Conservation (phyloP, 495 filamentous ascomycete genomes). For the Clavariopsis aquatica region DNA sequence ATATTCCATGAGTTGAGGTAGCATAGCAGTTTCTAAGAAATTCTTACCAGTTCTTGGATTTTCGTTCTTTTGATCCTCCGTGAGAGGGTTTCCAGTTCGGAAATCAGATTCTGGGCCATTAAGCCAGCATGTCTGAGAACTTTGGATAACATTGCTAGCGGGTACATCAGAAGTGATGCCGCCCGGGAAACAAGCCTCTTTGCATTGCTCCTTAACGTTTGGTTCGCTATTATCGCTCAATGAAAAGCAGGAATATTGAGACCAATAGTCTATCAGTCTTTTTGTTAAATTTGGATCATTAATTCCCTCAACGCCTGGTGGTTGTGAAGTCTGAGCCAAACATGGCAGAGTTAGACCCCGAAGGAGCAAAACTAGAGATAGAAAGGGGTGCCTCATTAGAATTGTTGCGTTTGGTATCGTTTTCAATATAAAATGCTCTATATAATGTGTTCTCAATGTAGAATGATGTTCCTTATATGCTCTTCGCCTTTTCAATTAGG, state of each 20-base stretch:
- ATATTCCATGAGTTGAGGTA: no score
- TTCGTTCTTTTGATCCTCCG: no score
- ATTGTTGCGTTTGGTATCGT: not conserved
- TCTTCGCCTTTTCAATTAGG: not conserved
- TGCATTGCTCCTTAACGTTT: conserved; percentile 16
- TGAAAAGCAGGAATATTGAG: not conserved
- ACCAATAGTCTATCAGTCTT: conserved; percentile 9
- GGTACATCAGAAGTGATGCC: conserved; percentile 13
- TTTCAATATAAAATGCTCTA: conserved; percentile 3
- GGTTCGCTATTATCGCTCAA: conserved; percentile 7
- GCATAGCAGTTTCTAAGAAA: no score
- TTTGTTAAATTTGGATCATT: conserved; percentile 13
- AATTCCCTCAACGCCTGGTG: no score
- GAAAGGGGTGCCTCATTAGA: conserved; percentile 10
- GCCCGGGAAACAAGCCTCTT: conserved; percentile 19
- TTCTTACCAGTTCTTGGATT: no score
- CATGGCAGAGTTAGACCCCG: no score
- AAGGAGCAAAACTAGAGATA: conserved; percentile 14
- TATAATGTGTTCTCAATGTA: not conserved
- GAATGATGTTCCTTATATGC: conserved; percentile 7
- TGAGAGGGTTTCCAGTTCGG: no score
- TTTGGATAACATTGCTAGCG: not conserved
- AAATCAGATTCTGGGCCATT: no score
- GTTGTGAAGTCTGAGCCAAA: no score
- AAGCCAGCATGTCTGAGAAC: conserved; percentile 19